Percentiles rank a stretch among this genome's conserved stretches.
phyloP scores from a whole-genome alignment of 1,284 basidiomycete genomes.

The Tilletiopsis washingtonensis region DNA sequence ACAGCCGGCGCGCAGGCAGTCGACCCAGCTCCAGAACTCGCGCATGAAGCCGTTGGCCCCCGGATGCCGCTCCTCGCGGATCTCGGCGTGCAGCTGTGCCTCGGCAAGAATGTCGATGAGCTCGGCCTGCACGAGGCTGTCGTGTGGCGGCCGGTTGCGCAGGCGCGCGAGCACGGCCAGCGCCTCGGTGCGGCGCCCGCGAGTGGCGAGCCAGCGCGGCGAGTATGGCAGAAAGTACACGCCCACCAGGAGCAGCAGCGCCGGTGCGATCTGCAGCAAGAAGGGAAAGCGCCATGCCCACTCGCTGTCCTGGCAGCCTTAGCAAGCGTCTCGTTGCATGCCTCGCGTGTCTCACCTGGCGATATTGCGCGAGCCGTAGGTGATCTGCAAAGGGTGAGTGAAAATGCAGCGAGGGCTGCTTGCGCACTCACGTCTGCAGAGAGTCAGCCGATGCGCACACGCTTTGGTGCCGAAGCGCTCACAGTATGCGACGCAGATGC shows the following conservation, averaged over 20 bases:
- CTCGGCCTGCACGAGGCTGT: conserved; percentile 18
- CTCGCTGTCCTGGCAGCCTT: conserved; percentile 45
- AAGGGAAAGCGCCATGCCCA: conserved; percentile 17
- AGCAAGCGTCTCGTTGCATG: too few relatives aligned
- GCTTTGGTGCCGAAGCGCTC: conserved; percentile 50
- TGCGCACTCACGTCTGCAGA: too few relatives aligned
- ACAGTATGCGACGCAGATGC: conserved; percentile 43
- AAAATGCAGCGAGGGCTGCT: too few relatives aligned
- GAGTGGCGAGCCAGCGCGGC: conserved; percentile 22
- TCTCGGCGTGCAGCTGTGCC: conserved; percentile 9
- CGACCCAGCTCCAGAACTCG: conserved; percentile 42
- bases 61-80: conserved; percentile 46
- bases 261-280: conserved; percentile 19
- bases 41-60: conserved; percentile 56
- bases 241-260: conserved; percentile 3
- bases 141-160: conserved; percentile 45
- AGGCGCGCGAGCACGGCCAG: conserved; percentile 49
- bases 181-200: conserved; percentile 14
- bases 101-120: conserved; percentile 49
- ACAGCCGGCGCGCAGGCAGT: conserved; percentile 9
- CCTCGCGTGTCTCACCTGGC: too few relatives aligned
- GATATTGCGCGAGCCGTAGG: too few relatives aligned
- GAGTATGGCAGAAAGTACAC: conserved; percentile 14
- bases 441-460: too few relatives aligned
- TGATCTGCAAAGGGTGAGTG: too few relatives aligned